Evolutionary conservation across 306 rosid genomes (phyloP), one percentile per base, ranked within the genome.

Genomic region (Rosa lucieae): DNA sequence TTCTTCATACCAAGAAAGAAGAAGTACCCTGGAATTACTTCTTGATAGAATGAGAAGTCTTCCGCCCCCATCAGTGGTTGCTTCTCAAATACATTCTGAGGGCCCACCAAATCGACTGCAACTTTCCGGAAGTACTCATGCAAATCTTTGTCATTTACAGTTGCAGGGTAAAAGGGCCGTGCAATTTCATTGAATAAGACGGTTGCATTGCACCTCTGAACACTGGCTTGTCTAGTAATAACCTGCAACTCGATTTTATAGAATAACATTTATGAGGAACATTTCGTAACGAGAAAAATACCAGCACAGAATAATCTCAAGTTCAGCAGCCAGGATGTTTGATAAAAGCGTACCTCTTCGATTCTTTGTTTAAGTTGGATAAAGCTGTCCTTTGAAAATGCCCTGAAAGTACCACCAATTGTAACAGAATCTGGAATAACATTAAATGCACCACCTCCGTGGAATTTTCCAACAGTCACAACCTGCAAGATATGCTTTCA

Each of bases 361-460:
- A 94, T 89, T 65, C 97, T 82, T 40, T 76, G 86, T 63, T 73
- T 86, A 23, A 92, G 87, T 48, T 85, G 89, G 20, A 67, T 6
- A 29, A 92, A 77, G 82, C 89, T 94, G 70, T 88, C 77, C 82
- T 83, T 84, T 52, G 89, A 85, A 78, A 92, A 87, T 67, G 92
- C 90, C 77, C 97, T 83, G 86, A 95, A 91, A 37, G 97, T 91
- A 80, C 98, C 98, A 21, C 99, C 97, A 81, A 95, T 90, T 23
- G 89, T 87, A 49, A 95, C 97, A 71, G 89, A 92, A 80, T 92
- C 98, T 58, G 94, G 98, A 84, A 95, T 95, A 67, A 95, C 93
- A 78, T 95, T 95, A 81, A 92, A 89, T 5, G 98, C 96, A 65
- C 86, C 92, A 78, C 94, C 97, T 70, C 99, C 96, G 68, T 87